phyloP scores from a whole-genome alignment of 1,139 yeast genomes.

The Saccharomyces uvarum region DNA sequence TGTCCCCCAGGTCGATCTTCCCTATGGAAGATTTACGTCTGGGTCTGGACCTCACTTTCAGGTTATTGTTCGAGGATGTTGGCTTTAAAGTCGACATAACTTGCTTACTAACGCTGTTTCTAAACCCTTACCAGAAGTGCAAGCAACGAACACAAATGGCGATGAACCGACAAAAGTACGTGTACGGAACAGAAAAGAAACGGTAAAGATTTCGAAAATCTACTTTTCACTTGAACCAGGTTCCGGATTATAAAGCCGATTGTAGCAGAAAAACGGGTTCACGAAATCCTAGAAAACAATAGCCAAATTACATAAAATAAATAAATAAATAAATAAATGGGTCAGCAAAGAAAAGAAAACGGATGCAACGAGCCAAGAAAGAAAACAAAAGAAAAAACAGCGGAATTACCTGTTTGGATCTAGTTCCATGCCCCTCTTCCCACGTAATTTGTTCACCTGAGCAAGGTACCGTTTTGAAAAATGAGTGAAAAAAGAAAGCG shows the following conservation, averaged over 20 bases:
- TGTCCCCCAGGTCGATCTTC: conserved; percentile 24
- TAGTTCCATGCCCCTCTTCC: not conserved
- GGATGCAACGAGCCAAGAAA: not conserved
- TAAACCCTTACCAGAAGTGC: not conserved
- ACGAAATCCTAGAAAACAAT: not conserved
- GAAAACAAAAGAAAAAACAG: not conserved
- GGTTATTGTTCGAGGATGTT: not conserved
- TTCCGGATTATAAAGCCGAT: not conserved
- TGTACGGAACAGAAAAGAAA: not conserved
- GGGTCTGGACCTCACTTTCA: conserved; percentile 14
- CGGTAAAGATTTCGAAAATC: not conserved
- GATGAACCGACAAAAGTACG: not conserved
- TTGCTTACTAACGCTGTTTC: not conserved
- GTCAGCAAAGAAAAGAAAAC: not conserved
- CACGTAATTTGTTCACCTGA: not conserved
- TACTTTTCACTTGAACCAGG: not conserved
- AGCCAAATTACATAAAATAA: not conserved
- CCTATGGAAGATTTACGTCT: conserved; percentile 28
- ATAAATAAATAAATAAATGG: not conserved
- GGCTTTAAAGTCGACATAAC: not conserved
- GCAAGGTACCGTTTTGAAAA: not conserved
- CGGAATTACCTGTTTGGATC: not conserved
- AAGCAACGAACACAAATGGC: not conserved
- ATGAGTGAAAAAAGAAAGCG: not conserved
- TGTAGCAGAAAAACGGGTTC: not conserved